Evolutionary conservation across 1,284 basidiomycete genomes (phyloP).

Genomic region (Marasmius tenuissimus): DNA sequence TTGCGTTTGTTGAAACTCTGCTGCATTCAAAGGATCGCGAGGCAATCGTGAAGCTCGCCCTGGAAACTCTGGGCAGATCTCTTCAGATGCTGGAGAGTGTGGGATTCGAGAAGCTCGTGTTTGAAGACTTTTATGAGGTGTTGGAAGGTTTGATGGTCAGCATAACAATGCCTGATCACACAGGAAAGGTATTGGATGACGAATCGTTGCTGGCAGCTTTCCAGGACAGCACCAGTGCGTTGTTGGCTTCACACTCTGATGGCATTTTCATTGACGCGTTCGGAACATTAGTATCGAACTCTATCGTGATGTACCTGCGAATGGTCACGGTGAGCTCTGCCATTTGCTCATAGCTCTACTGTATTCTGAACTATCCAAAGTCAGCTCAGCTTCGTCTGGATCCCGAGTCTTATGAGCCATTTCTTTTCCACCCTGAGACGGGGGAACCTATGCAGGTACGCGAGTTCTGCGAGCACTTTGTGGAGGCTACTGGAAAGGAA

Average conservation of each 20-base stretch:
- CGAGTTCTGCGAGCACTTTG: constrained; percentile 75
- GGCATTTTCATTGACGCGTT: not conserved
- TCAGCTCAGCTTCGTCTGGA: constrained; percentile 78
- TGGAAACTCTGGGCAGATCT: constrained; percentile 54
- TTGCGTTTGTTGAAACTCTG: constrained; percentile 64
- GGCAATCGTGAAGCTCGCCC: constrained; percentile 49
- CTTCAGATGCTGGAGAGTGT: constrained; percentile 54
- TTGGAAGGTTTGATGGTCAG: constrained; percentile 42
- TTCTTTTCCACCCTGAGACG: constrained; percentile 76
- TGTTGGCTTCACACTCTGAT: not conserved
- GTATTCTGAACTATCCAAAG: constrained; percentile 15
- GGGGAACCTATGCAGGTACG: constrained; percentile 57
- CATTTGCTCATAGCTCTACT: not conserved
- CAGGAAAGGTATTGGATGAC: constrained; percentile 36
- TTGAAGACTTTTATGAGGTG: constrained; percentile 57
- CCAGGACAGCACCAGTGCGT: constrained; percentile 52
- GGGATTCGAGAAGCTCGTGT: constrained; percentile 69
- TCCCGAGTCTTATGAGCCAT: constrained; percentile 63
- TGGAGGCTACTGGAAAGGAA: constrained; percentile 82
- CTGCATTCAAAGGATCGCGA: constrained; percentile 43
- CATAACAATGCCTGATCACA: constrained; percentile 38
- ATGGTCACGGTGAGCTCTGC: constrained; percentile 56
- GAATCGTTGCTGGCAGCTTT: constrained; percentile 51
- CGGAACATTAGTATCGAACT: constrained; percentile 54
- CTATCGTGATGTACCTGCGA: constrained; percentile 75